Evolutionary conservation across 345 rosid genomes (phyloP), one percentile per base, ranked within the genome.

Genomic region (Iberis pinnata): DNA sequence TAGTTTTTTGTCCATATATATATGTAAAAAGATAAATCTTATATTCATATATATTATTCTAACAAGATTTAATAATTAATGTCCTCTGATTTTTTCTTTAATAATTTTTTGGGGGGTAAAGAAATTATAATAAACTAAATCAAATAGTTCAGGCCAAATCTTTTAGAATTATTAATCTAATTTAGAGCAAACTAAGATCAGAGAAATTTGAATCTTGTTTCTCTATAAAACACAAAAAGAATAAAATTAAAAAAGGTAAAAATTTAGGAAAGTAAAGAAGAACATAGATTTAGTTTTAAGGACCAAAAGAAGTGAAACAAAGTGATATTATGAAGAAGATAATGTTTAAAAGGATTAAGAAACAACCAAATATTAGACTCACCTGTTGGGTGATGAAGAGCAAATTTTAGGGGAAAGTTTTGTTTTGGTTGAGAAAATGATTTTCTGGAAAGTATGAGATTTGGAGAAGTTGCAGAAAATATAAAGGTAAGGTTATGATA

Each of bases 261-360:
- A 66, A 19, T n/a, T n/a, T n/a, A 16, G 24, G 31, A 46, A 67
- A 22, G 49, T 17, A 60, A 61, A 50, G 68, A 55, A 56, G 60
- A 57, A 62, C 59, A 69, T 14, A 57, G 60, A 69, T 61, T 61
- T 56, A 63, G 73, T 62, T 2, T 25, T 27, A 43, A 55, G 60
- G 51, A 37, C 68, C 69, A 61, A 62, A 69, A 69, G 64, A 61
- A 69, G 73, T 69, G 73, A 69, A 63, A 49, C 73, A 69, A 62
- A 55, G 49, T 55, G 50, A 43, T 18, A 62, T 60, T 3, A 42
- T 13, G 63, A 68, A 62, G 63, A 68, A 68, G 73, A 61, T 27
- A 27, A 27, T 32, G 37, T 32, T 32, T 32, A 55, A 69, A 63
- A 63, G 55, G 63, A 61, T 69, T 55, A 52, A 67, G 72, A 67